Evolutionary conservation across 192 early-diverging fungal genomes (phyloP).

Genomic region (Podila clonocystis): DNA sequence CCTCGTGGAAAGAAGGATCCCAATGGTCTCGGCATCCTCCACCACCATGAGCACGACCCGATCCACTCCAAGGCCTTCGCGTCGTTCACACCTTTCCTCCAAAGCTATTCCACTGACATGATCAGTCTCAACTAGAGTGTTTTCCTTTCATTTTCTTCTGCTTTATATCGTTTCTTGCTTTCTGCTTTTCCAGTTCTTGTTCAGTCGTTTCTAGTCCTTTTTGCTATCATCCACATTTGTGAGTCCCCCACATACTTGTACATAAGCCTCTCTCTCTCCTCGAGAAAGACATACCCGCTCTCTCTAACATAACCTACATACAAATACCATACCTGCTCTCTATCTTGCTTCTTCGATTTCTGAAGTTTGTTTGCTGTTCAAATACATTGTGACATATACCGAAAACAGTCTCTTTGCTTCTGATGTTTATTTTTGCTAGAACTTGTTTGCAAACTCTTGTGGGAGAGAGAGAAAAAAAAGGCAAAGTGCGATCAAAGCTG

Average conservation of each 20-base stretch:
- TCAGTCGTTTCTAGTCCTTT: not conserved
- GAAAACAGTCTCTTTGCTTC: not conserved
- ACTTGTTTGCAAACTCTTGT: not conserved
- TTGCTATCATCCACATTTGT: not conserved
- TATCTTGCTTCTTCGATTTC: not conserved
- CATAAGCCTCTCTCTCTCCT: not conserved
- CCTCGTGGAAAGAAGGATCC: conserved; percentile 4
- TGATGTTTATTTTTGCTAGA: not conserved
- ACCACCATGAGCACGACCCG: conserved; percentile 38
- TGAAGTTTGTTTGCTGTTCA: not conserved
- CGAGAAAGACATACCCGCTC: conserved; percentile 3
- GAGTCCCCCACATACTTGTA: not conserved
- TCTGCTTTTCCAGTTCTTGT: not conserved
- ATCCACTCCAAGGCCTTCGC: conserved; percentile 31
- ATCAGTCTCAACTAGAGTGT: conserved; percentile 13
- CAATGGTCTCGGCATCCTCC: too few species aligned
- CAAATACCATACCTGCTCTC: not conserved
- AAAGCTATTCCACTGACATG: conserved; percentile 34
- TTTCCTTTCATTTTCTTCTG: not conserved
- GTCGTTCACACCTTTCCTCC: conserved; percentile 53
- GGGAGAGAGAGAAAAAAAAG: conserved; percentile 12
- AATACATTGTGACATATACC: conserved; percentile 1
- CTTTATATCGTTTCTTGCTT: not conserved
- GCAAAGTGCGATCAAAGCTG: not conserved
- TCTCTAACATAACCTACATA: not conserved